Evolutionary conservation across 2,329 filamentous ascomycete species (phyloP), one percentile per base, ranked within the genome.

Genomic region (Alternaria brassicae): DNA sequence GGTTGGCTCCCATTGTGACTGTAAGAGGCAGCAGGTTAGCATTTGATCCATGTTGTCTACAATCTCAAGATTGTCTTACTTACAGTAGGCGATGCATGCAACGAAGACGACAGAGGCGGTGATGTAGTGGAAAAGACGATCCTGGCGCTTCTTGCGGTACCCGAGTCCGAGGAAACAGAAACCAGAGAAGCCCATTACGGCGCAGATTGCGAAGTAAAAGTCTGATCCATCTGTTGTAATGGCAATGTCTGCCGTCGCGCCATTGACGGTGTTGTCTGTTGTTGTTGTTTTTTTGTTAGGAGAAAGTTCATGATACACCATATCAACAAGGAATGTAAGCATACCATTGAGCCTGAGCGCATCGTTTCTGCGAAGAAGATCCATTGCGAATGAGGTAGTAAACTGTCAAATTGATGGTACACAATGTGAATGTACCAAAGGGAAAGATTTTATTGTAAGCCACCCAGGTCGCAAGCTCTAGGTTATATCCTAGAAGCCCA

Each of bases 81-180:
- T 30, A 54, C 52, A 90, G 78, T 90, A 89, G 13, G 87, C 82
- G 63, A 90, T 86, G 37, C 83, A 80, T 2, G 87, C 85, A 7
- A 87, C 83, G 57, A 87, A 81, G 28, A 85, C 85, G 58, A 88
- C 84, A 10, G 77, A 77, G 1, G 85, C 84, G 1, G 85, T 87
- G 69, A 89, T 85, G 79, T 89, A 88, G 77, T 89, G 85, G 77
- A 89, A 89, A 47, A 88, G 72, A 21, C 87, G 85, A 51, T 88
- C 80, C 13, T 78, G 74, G 44, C 85, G 82, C 4, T 83, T 83
- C 70, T 85, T 86, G n/a, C 75, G 81, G 56, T 83, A 78, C 2
- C 82, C 81, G 13, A 85, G 75, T 3, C 74, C 84, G 28, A 88
- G 75, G 70, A 89, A 85, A 49, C 67, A 65, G 17, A 90, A 72